Base-by-base conservation (phyloP, 2,329 filamentous ascomycete species). In the Penicillium sp. region DNA sequence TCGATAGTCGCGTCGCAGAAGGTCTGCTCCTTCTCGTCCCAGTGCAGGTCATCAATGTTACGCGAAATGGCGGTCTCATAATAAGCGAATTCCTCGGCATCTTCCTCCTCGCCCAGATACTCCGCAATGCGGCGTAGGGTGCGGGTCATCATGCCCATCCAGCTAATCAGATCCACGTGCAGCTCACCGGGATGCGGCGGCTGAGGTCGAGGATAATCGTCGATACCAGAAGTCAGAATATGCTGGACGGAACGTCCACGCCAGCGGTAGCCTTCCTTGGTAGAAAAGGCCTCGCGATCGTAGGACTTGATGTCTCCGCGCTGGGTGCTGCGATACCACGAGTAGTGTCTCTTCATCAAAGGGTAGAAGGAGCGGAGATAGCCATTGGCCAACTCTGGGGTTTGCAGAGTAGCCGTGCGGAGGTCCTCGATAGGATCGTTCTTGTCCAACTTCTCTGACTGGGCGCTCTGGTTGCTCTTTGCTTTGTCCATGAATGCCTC, bases 1-100 rank as follows among this genome's bases (percentile, higher is more conserved):
- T 99, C 94, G 62, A 99, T 90, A 0, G 92, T 97, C 1, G 93
- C 92, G 75, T 99, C 95, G 75, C 95, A 99, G 81, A 93, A 99
- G 64, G 90, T 91, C 59, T 91, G 87, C 3, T 89, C 85, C 69
- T 89, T 84, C 58, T 91, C 85, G 19, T 89, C 90, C 95, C 95
- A 99, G 79, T 99, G 95, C 42, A 99, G 84, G 73, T 97, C 93
- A 68, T 95, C 89, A 51, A 98, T 87, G 76, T 99, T 99, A 70
- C 84, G 87, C 59, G 88, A 81, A 63, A 99, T 96, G 14, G 90
- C 93, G 35, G 86, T 85, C 59, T 92, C 85, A 58, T 90, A 90
- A 62, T 85, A 87, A 48, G 81, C 82, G 69, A 94, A 92, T 70
- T 91, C 87, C 25, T 85, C 83, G 0, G 85, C 88, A 68, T 98